Percentiles rank a stretch among this genome's conserved stretches.
Conservation (phyloP, 768 basidiomycete species). For the Lactarius tabidus region DNA sequence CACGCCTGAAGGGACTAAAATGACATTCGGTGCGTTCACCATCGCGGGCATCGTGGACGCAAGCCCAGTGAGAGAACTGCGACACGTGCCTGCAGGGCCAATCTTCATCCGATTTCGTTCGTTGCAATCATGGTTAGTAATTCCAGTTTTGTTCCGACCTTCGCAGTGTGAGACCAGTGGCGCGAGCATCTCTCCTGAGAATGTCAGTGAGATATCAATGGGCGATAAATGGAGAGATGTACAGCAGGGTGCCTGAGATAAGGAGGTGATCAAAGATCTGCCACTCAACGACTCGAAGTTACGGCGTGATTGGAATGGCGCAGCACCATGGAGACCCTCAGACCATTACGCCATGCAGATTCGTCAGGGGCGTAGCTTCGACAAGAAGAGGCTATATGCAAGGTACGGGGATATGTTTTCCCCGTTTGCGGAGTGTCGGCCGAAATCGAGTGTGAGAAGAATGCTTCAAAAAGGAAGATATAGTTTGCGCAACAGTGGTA, state of each 20-base stretch:
- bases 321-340: conserved; percentile 1
- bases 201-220: neutral
- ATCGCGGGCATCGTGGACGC: neutral
- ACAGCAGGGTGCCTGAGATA: neutral
- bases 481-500: neutral
- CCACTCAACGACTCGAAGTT: neutral
- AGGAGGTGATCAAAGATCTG: neutral
- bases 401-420: neutral
- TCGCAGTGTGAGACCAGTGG: neutral
- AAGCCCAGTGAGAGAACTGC: neutral
- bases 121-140: neutral
- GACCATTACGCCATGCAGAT: neutral
- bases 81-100: neutral
- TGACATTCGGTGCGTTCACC: neutral
- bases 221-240: neutral
- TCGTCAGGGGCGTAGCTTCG: neutral
- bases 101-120: neutral
- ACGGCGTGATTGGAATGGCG: neutral
- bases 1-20: neutral
- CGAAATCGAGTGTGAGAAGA: neutral
- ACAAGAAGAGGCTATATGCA: conserved; percentile 1
- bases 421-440: neutral
- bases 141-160: neutral
- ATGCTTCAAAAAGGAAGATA: neutral
- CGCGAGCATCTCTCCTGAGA: neutral